These are phyloP conservation scores for Ceratocystis eucalypticola DNA, from an alignment of 2,329 filamentous ascomycete species.

Conservation along the genomic window DNA sequence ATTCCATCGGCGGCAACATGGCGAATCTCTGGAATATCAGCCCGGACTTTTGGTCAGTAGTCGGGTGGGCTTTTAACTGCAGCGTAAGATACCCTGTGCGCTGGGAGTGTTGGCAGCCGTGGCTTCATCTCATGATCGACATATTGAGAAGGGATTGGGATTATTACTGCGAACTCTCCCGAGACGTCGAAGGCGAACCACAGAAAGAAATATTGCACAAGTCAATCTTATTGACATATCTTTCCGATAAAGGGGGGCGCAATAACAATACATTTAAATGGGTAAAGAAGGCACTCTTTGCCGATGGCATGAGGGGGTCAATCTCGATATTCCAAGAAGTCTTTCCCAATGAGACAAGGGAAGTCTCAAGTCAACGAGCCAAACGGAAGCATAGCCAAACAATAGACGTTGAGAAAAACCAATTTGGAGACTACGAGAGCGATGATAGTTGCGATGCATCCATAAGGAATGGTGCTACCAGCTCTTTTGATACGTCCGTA, in stretches of 20 bases:
- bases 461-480: neutral
- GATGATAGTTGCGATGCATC: slow-evolving; percentile 23
- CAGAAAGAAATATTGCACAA: slow-evolving; percentile 30
- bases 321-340: slow-evolving; percentile 48
- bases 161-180: slow-evolving; percentile 21
- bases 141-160: slow-evolving; percentile 59
- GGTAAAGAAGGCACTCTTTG: slow-evolving; percentile 53
- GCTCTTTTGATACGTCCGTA: neutral
- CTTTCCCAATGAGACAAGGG: slow-evolving; percentile 50
- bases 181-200: slow-evolving; percentile 14
- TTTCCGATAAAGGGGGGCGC: slow-evolving; percentile 34
- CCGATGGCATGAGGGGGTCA: slow-evolving; percentile 44
- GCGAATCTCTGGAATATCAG: slow-evolving; percentile 63
- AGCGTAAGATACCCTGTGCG: slow-evolving; percentile 56
- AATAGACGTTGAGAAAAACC: slow-evolving; percentile 45
- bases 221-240: slow-evolving; percentile 49
- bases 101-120: slow-evolving; percentile 71
- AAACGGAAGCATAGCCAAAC: slow-evolving; percentile 37
- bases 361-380: slow-evolving; percentile 27
- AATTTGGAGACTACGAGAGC: slow-evolving; percentile 43
- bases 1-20: slow-evolving; percentile 43
- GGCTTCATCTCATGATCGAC: slow-evolving; percentile 68
- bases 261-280: slow-evolving; percentile 35
- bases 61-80: slow-evolving; percentile 92
- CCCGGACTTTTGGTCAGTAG: slow-evolving; percentile 75